These are phyloP conservation scores for Neospora caninum DNA, from an alignment of 169 alveolate genomes.

Conservation along the genomic window DNA sequence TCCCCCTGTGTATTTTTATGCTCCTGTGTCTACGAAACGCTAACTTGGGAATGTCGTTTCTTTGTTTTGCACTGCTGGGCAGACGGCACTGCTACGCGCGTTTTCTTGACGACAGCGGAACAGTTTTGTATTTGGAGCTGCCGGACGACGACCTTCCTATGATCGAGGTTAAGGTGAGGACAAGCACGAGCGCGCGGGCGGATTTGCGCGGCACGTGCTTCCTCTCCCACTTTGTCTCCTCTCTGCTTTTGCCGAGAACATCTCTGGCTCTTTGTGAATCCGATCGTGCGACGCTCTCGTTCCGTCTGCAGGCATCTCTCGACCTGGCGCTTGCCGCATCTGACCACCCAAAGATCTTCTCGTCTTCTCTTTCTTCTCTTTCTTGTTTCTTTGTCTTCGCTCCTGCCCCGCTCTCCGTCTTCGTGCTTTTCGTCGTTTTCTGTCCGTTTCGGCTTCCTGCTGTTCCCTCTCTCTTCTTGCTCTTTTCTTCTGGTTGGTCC, in stretches of 20 bases:
- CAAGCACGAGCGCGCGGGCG: neutral
- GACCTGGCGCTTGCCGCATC: neutral
- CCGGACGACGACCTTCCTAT: neutral
- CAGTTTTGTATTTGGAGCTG: slow-evolving; percentile 7
- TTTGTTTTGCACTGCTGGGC: neutral
- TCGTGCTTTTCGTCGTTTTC: neutral
- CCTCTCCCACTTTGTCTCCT: neutral
- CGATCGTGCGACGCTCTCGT: neutral
- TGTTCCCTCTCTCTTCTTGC: neutral
- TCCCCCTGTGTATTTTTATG: too few species aligned
- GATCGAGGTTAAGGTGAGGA: neutral
- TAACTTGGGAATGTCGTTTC: neutral
- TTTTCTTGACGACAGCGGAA: slow-evolving; percentile 4
- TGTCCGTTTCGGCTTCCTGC: neutral
- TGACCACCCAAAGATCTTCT: neutral
- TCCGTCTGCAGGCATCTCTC: neutral
- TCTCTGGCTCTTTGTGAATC: too few species aligned
- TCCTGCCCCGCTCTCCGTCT: neutral
- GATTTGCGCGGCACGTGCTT: neutral
- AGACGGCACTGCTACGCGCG: slow-evolving; percentile 37
- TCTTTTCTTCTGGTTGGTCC: neutral
- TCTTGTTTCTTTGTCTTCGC: neutral
- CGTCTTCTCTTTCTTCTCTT: neutral
- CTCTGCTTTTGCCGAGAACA: neutral
- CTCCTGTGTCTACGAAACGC: too few species aligned